A percentile compares a stretch with the other conserved stretches of the same genome.
Conservation (phyloP, 371 early-diverging fungal species). For the Polyrhizophydium stewartii region DNA sequence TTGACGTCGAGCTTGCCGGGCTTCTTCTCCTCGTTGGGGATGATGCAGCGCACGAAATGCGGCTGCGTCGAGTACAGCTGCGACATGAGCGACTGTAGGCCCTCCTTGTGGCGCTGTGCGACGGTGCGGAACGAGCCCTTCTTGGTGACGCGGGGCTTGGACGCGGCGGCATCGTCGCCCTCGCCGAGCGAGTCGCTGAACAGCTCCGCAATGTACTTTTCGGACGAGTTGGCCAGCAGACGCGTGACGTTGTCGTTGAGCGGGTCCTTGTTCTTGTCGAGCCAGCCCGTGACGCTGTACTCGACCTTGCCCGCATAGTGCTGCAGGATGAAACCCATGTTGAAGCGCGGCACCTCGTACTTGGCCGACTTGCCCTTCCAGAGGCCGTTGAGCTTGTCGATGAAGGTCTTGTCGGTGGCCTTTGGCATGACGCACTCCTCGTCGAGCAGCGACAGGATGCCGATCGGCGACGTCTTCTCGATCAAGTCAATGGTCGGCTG, state of each 20-base stretch:
- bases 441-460: slow-evolving; percentile 96
- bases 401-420: slow-evolving; percentile 95
- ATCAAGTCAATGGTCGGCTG: slow-evolving; percentile 99
- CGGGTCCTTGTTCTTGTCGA: slow-evolving; percentile 99
- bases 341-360: slow-evolving; percentile 85
- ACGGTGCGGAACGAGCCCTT: slow-evolving; percentile 95
- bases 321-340: slow-evolving; percentile 87
- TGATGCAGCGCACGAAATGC: slow-evolving; percentile 99
- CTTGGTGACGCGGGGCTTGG: slow-evolving; percentile 40
- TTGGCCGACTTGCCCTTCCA: slow-evolving; percentile 88
- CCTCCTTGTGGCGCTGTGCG: slow-evolving; percentile 95
- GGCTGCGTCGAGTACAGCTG: slow-evolving; percentile 92
- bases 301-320: slow-evolving; percentile 99
- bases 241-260: slow-evolving; percentile 93
- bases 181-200: slow-evolving; percentile 78
- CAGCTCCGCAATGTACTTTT: slow-evolving; percentile 71
- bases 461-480: slow-evolving; percentile 95
- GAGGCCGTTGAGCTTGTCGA: slow-evolving; percentile 85
- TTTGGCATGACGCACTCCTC: slow-evolving; percentile 99
- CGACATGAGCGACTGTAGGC: slow-evolving; percentile 84
- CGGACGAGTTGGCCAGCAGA: slow-evolving; percentile 78
- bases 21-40: slow-evolving; percentile 96
- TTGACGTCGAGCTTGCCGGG: slow-evolving; percentile 77
- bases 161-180: slow-evolving; percentile 36
- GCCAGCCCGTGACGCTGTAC: slow-evolving; percentile 94